Conservation (phyloP, 768 basidiomycete species). For the Panus rudis region DNA sequence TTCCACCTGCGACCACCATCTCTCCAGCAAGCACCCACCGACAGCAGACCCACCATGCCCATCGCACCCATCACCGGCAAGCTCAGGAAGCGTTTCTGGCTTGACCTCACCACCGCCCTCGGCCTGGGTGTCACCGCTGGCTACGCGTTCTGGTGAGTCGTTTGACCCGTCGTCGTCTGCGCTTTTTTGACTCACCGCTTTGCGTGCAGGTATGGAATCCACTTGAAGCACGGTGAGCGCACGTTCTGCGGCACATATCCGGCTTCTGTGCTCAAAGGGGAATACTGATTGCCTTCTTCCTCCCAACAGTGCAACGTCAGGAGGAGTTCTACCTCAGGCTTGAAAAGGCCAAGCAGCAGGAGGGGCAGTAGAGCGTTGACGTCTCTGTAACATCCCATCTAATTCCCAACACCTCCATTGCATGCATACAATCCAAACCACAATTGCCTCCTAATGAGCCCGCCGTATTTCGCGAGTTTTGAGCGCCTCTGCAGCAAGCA, state of each 20-base stretch:
- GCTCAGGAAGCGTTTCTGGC: slow-evolving; percentile 89
- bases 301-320: slow-evolving; percentile 60
- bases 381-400: not conserved
- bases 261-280: no score
- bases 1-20: not conserved
- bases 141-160: slow-evolving; percentile 81
- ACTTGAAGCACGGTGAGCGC: slow-evolving; percentile 73
- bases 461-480: no score
- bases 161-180: slow-evolving; percentile 15
- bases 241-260: no score
- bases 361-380: slow-evolving; percentile 13
- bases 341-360: slow-evolving; percentile 47
- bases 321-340: slow-evolving; percentile 85
- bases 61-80: slow-evolving; percentile 91
- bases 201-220: slow-evolving; percentile 60
- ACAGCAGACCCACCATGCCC: slow-evolving; percentile 44
- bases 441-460: no score
- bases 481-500: no score
- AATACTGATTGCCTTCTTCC: slow-evolving; percentile 1
- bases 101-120: slow-evolving; percentile 68
- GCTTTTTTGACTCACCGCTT: slow-evolving; percentile 5
- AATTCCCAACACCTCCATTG: no score
- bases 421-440: no score
- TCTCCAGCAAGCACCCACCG: slow-evolving; percentile 2
- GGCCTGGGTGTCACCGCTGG: slow-evolving; percentile 72